These are phyloP conservation scores for Corinectria fuckeliana DNA, from an alignment of 2,329 filamentous ascomycete genomes.

Conservation along the genomic window DNA sequence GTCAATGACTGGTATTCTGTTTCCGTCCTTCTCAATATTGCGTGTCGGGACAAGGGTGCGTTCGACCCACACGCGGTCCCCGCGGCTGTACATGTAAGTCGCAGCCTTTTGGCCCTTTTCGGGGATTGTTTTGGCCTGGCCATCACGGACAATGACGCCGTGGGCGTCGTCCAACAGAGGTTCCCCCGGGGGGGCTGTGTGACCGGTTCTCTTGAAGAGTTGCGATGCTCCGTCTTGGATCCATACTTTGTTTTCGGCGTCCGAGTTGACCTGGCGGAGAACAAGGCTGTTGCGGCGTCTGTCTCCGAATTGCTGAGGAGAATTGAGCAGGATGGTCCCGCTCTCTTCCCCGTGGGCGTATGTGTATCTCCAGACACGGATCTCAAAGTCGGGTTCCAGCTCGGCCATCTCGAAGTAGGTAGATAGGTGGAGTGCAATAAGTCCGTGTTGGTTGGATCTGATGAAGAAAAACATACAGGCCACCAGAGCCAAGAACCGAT, in stretches of 20 bases:
- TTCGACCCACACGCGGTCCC: conserved; percentile 26
- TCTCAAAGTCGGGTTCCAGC: conserved; percentile 18
- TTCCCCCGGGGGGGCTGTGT: background rate
- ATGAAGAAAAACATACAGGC: background rate
- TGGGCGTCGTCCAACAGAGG: conserved; percentile 25
- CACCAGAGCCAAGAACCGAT: background rate
- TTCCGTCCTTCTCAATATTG: conserved; percentile 3
- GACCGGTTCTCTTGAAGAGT: conserved; percentile 9
- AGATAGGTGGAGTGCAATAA: background rate
- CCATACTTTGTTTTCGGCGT: conserved; percentile 25
- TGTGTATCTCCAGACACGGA: conserved; percentile 25
- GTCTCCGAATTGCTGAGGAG: conserved; percentile 15
- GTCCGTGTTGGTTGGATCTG: background rate
- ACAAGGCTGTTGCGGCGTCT: conserved; percentile 5
- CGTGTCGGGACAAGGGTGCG: conserved; percentile 13
- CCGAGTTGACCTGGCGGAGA: conserved; percentile 25
- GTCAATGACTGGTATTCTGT: conserved; percentile 25
- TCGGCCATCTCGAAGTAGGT: conserved; percentile 16
- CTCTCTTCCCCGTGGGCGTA: conserved; percentile 11
- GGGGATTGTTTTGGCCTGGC: conserved; percentile 13
- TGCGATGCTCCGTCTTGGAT: conserved; percentile 9
- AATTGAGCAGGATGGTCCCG: conserved; percentile 19
- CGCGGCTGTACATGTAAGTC: conserved; percentile 17
- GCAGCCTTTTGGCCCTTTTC: conserved; percentile 3
- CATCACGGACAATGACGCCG: conserved; percentile 26